Percentiles rank a stretch among this genome's conserved stretches.
These are phyloP conservation scores for Hypholoma sublateritium DNA, from an alignment of 768 basidiomycete genomes.

Conservation along the genomic window DNA sequence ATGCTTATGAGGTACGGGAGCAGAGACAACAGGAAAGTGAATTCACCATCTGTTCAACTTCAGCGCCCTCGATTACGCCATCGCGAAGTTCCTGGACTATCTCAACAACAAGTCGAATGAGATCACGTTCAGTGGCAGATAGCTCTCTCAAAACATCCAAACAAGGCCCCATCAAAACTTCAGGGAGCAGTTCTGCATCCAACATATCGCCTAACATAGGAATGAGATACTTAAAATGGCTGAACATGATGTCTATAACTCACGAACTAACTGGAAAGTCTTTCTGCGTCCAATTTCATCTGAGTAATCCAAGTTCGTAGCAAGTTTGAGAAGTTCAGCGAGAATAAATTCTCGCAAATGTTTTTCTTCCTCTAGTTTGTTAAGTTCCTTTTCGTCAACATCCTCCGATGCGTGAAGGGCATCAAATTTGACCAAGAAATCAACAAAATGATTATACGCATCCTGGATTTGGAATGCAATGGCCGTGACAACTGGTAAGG, in stretches of 20 bases:
- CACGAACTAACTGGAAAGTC: conserved; percentile 84
- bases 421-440: not conserved
- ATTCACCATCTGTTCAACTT: conserved; percentile 20
- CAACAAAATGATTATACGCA: conserved; percentile 55
- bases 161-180: conserved; percentile 66
- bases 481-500: conserved; percentile 81
- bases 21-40: not conserved
- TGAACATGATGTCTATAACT: conserved; percentile 30
- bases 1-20: not conserved
- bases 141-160: conserved; percentile 81
- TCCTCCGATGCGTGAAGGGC: not conserved
- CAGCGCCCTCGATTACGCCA: conserved; percentile 37
- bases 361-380: conserved; percentile 45
- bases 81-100: conserved; percentile 81
- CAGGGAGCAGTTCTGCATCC: conserved; percentile 66
- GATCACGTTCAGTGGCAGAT: conserved; percentile 73
- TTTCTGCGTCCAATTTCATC: conserved; percentile 90
- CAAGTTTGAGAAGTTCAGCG: conserved; percentile 79
- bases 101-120: conserved; percentile 88
- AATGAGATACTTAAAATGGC: not conserved
- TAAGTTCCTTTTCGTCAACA: conserved; percentile 33
- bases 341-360: conserved; percentile 65
- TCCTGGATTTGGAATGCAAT: conserved; percentile 76
- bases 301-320: conserved; percentile 81
- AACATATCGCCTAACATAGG: conserved; percentile 71